Evolutionary conservation across 129 eudicot genomes (phyloP).

Genomic region (Artemisia tridentata): DNA sequence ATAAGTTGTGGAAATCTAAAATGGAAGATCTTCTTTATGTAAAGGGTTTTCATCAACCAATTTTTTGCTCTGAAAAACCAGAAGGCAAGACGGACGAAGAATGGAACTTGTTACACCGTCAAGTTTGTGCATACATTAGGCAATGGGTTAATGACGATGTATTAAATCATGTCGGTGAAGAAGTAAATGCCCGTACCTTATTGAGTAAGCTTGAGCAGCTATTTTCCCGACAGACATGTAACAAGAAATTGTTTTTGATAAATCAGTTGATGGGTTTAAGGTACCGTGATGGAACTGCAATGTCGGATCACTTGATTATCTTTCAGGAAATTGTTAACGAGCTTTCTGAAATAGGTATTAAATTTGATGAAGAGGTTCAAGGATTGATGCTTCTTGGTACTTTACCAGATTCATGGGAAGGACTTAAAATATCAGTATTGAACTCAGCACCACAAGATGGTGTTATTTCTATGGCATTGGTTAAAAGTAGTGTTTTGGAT

Average conservation of each 20-base stretch:
- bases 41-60: not conserved
- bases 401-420: not conserved
- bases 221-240: not conserved
- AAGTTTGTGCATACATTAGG: not conserved
- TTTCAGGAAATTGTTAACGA: not conserved
- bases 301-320: not conserved
- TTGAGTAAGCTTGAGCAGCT: conserved; percentile 1
- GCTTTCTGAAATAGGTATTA: not conserved
- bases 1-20: not conserved
- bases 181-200: not conserved
- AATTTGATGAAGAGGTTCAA: not conserved
- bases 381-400: conserved; percentile 3
- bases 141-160: conserved; percentile 7
- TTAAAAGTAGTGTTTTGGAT: not conserved
- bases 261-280: not conserved
- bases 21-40: not conserved
- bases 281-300: not conserved
- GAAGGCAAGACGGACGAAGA: not conserved
- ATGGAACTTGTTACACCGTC: not conserved
- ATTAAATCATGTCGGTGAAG: not conserved
- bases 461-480: not conserved
- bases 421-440: not conserved
- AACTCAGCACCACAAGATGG: not conserved
- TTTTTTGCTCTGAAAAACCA: not conserved
- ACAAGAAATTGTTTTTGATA: not conserved